Evolutionary conservation across 2,329 filamentous ascomycete genomes (phyloP).

Genomic region (Cladosporium sp.): DNA sequence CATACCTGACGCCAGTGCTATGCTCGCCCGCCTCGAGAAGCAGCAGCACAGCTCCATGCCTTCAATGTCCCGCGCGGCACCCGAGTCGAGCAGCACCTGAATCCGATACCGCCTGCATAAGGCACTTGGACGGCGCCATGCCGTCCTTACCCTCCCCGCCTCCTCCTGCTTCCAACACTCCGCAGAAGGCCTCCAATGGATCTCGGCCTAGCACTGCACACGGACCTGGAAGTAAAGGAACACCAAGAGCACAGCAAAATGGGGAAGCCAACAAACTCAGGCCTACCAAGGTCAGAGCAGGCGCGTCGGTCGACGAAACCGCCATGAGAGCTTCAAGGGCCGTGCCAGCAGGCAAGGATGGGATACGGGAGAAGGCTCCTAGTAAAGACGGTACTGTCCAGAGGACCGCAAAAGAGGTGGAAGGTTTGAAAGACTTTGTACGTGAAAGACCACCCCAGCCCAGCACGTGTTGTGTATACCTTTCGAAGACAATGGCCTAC

Average conservation of each 20-base stretch:
- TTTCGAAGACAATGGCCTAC: too few relatives aligned
- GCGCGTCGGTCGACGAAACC: neutral
- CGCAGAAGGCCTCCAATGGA: constrained; percentile 3
- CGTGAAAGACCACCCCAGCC: constrained; percentile 51
- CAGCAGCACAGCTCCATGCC: constrained; percentile 9
- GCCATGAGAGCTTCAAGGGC: neutral
- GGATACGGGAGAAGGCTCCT: constrained; percentile 35
- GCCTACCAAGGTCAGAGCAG: neutral
- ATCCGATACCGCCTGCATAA: neutral
- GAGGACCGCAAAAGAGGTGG: constrained; percentile 67
- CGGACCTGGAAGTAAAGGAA: constrained; percentile 2
- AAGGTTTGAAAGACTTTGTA: constrained; percentile 66
- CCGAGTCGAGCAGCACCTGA: constrained; percentile 6
- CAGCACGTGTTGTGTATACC: neutral
- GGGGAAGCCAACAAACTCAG: neutral
- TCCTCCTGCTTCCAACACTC: constrained; percentile 2
- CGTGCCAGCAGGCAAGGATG: neutral
- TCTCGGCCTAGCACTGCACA: neutral
- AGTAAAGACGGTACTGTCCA: constrained; percentile 59
- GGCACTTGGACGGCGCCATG: neutral
- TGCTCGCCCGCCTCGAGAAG: constrained; percentile 3
- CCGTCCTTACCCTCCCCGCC: constrained; percentile 5
- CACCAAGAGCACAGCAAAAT: constrained; percentile 1
- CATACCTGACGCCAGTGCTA: constrained; percentile 7
- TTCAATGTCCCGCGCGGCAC: constrained; percentile 8